Percentiles rank a stretch among this genome's conserved stretches.
Conservation (phyloP, 345 rosid species). For the Rubroshorea leprosula region DNA sequence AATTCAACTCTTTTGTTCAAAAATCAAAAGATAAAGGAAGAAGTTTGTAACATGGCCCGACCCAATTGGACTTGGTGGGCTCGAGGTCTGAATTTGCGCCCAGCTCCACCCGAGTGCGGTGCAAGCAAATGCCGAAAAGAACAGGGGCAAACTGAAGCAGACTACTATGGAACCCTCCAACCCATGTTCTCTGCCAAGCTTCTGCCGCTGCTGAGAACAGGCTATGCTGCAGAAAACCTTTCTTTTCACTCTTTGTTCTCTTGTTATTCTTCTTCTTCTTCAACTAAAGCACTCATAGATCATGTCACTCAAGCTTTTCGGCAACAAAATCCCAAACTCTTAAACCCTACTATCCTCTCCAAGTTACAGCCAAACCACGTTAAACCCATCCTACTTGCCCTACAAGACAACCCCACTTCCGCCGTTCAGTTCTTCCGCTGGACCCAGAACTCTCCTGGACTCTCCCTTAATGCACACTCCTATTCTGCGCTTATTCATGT, state of each 20-base stretch:
- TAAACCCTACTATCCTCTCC: constrained; percentile 10
- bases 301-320: constrained; percentile 4
- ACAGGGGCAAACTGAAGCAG: no score
- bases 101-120: no score
- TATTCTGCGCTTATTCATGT: constrained; percentile 28
- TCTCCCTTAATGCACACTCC: constrained; percentile 16
- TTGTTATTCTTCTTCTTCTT: constrained; percentile 4
- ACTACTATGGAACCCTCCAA: constrained; percentile 2
- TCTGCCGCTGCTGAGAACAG: constrained; percentile 7
- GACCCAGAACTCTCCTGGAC: constrained; percentile 5
- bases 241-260: neutral
- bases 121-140: no score
- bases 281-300: constrained; percentile 8
- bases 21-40: no score
- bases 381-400: constrained; percentile 21
- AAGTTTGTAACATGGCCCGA: no score
- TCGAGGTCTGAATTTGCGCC: no score
- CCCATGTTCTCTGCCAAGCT: constrained; percentile 11
- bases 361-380: constrained; percentile 11
- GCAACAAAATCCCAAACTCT: neutral
- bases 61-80: no score
- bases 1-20: no score
- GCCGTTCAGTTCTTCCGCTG: constrained; percentile 26
- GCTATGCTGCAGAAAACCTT: neutral
- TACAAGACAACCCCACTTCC: constrained; percentile 18